Percentiles rank a stretch among this genome's conserved stretches.
Evolutionary conservation across 2,329 filamentous ascomycete genomes (phyloP).

Genomic region (Aspergillus puulaauensis): DNA sequence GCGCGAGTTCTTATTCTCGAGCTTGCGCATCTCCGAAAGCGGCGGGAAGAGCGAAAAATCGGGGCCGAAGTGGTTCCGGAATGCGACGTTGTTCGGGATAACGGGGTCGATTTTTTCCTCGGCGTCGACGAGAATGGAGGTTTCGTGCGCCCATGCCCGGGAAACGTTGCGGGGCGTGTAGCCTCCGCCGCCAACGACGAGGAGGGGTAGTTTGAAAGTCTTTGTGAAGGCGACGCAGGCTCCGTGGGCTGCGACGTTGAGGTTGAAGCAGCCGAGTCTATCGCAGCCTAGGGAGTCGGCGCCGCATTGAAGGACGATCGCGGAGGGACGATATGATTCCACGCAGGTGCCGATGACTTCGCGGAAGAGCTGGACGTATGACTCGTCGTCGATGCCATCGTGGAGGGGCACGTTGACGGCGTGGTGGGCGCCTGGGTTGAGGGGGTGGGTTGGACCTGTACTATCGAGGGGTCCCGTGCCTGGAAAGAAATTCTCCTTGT

Average conservation of each 20-base stretch:
- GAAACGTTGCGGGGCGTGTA: slow-evolving; percentile 97
- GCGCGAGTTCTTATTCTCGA: slow-evolving; percentile 75
- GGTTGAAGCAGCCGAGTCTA: slow-evolving; percentile 89
- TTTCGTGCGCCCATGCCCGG: slow-evolving; percentile 95
- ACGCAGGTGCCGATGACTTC: slow-evolving; percentile 76
- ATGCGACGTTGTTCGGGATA: slow-evolving; percentile 78
- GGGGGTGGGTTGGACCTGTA: slow-evolving; percentile 77
- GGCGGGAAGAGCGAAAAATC: slow-evolving; percentile 86
- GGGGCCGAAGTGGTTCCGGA: slow-evolving; percentile 83
- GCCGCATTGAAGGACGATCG: slow-evolving; percentile 92
- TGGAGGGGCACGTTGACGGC: slow-evolving; percentile 86
- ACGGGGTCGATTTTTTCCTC: slow-evolving; percentile 68
- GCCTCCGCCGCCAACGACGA: slow-evolving; percentile 90
- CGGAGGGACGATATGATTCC: slow-evolving; percentile 79
- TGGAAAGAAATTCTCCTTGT: slow-evolving; percentile 80
- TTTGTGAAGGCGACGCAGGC: slow-evolving; percentile 90
- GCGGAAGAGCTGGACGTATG: slow-evolving; percentile 84
- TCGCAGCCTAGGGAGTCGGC: slow-evolving; percentile 94
- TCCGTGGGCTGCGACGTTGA: slow-evolving; percentile 92
- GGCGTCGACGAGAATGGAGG: slow-evolving; percentile 79
- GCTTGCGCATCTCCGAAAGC: slow-evolving; percentile 67
- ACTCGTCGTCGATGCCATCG: slow-evolving; percentile 86
- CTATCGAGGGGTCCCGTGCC: slow-evolving; percentile 85
- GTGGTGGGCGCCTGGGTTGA: slow-evolving; percentile 85
- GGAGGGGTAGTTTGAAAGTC: slow-evolving; percentile 72